Percentiles rank a stretch among this genome's conserved stretches.
These are phyloP conservation scores for Diaporthe destruens DNA, from an alignment of 2,329 filamentous ascomycete species.

Conservation along the genomic window DNA sequence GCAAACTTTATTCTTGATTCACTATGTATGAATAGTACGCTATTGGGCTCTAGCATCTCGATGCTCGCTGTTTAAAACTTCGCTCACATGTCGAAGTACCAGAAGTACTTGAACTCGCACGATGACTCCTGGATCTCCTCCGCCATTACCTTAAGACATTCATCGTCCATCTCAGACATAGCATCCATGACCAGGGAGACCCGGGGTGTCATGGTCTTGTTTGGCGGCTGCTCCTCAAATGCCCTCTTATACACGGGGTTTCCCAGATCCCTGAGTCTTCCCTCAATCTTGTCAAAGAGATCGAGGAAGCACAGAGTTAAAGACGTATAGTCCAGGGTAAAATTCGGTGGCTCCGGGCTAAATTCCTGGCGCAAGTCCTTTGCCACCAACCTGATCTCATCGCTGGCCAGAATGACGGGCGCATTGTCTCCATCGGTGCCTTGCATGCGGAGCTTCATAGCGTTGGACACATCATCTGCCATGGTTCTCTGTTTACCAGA, in stretches of 20 bases:
- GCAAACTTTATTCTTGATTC: too few species aligned
- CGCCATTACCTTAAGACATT: not conserved
- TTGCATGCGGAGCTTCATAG: too few species aligned
- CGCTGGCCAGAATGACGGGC: not conserved
- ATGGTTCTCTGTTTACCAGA: too few species aligned
- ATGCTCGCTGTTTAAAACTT: too few species aligned
- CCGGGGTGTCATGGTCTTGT: too few species aligned
- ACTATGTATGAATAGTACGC: too few species aligned
- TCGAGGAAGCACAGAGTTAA: not conserved
- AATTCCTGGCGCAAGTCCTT: not conserved
- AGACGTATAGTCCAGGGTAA: not conserved
- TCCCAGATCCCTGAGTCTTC: not conserved
- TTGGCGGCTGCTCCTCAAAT: not conserved
- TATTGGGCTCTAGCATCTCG: too few species aligned
- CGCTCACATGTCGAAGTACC: too few species aligned
- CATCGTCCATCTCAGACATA: too few species aligned
- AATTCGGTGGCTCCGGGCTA: not conserved
- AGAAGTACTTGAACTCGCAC: too few species aligned
- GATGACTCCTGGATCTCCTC: not conserved
- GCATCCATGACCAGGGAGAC: not conserved
- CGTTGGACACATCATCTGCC: too few species aligned
- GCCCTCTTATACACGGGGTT: not conserved
- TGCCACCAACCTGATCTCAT: not conserved
- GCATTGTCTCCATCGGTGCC: too few species aligned
- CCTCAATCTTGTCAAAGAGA: not conserved